Evolutionary conservation across 1,284 basidiomycete species (phyloP).

Genomic region (Sparassis latifolia): DNA sequence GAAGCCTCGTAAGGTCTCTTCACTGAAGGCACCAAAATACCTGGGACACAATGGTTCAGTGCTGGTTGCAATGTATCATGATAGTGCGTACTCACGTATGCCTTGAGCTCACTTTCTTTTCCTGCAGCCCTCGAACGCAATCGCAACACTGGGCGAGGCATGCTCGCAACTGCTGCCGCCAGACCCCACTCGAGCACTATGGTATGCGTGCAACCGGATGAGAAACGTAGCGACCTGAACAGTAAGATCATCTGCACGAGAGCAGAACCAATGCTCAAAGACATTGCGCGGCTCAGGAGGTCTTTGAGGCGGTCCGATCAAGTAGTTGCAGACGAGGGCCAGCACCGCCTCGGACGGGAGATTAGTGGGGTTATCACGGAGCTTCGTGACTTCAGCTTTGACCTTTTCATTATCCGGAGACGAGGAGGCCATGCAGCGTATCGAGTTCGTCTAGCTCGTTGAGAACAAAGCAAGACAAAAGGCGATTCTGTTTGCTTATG

Average conservation of each 20-base stretch:
- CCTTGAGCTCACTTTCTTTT: slow-evolving; percentile 54
- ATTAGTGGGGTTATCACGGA: slow-evolving; percentile 53
- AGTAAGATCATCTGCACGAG: slow-evolving; percentile 42
- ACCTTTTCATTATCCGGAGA: slow-evolving; percentile 23
- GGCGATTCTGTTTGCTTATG: too few relatives aligned
- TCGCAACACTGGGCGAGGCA: slow-evolving; percentile 57
- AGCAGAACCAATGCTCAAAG: slow-evolving; percentile 66
- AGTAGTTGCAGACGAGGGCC: slow-evolving; percentile 44
- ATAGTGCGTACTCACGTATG: slow-evolving; percentile 50
- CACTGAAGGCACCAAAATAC: slow-evolving; percentile 59
- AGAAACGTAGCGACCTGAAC: slow-evolving; percentile 70
- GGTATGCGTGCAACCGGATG: slow-evolving; percentile 75
- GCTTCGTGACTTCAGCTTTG: slow-evolving; percentile 36
- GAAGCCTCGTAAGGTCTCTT: slow-evolving; percentile 48
- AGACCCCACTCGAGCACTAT: slow-evolving; percentile 49
- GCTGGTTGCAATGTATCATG: neutral
- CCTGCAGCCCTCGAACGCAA: slow-evolving; percentile 63
- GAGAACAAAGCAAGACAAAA: too few relatives aligned
- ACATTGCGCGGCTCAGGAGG: neutral
- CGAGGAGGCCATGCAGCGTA: slow-evolving; percentile 9
- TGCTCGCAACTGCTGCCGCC: slow-evolving; percentile 50
- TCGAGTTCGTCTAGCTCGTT: too few relatives aligned
- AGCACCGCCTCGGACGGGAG: slow-evolving; percentile 42
- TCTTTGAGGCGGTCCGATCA: slow-evolving; percentile 34
- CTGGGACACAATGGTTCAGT: slow-evolving; percentile 49